A percentile compares a stretch with the other conserved stretches of the same genome.
These are phyloP conservation scores for Globisporangium recalcitrans DNA, from an alignment of 352 stramenopile genomes.

Conservation along the genomic window DNA sequence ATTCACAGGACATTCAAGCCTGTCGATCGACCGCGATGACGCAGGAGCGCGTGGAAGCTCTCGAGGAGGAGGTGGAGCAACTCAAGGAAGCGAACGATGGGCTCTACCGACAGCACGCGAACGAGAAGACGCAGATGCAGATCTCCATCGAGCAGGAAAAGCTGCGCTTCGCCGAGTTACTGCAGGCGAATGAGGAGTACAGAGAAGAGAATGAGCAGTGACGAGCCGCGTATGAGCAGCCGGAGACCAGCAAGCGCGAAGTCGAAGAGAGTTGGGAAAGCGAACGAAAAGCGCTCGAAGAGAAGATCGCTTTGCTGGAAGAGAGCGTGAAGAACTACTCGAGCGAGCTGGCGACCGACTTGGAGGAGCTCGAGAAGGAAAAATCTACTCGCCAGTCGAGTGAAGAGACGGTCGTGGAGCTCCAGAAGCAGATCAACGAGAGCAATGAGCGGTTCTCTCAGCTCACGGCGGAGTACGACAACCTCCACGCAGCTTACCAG, in stretches of 20 bases:
- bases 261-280: constrained; percentile 40
- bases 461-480: constrained; percentile 50
- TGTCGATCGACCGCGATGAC: constrained; percentile 14
- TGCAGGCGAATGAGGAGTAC: constrained; percentile 35
- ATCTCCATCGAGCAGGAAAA: constrained; percentile 64
- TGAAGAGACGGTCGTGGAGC: constrained; percentile 35
- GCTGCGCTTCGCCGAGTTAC: constrained; percentile 34
- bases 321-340: constrained; percentile 46
- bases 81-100: constrained; percentile 52
- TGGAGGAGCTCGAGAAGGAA: constrained; percentile 52
- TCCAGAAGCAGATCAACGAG: constrained; percentile 53
- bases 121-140: constrained; percentile 79
- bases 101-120: constrained; percentile 58
- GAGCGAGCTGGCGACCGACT: constrained; percentile 38
- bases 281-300: constrained; percentile 44
- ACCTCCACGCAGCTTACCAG: constrained; percentile 31
- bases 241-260: constrained; percentile 45
- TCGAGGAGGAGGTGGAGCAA: constrained; percentile 49
- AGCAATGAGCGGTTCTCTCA: constrained; percentile 50
- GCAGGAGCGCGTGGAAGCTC: constrained; percentile 25
- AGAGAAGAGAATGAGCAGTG: constrained; percentile 57
- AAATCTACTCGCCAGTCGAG: constrained; percentile 24
- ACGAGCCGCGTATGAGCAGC: constrained; percentile 48
- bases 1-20: neutral
- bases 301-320: constrained; percentile 43